phyloP scores from a whole-genome alignment of 495 filamentous ascomycete genomes.

The Penicillium macrosclerotiorum region DNA sequence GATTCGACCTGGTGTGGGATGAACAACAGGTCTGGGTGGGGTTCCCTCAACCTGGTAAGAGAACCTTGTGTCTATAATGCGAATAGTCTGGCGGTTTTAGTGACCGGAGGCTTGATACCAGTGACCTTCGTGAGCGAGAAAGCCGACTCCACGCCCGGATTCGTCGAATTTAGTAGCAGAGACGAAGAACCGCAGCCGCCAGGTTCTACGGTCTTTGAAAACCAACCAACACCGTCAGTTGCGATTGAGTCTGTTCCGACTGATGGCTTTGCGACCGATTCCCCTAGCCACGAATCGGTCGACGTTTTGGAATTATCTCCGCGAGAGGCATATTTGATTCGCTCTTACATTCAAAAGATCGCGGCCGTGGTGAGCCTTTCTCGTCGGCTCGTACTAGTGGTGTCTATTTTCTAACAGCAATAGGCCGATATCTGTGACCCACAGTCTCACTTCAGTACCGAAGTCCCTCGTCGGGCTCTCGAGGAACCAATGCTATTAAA shows the following conservation, averaged over 20 bases:
- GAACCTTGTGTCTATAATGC: not conserved
- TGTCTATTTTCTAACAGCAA: not conserved
- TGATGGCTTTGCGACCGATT: not conserved
- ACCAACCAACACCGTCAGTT: not conserved
- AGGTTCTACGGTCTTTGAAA: conserved; percentile 1
- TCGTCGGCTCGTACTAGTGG: not conserved
- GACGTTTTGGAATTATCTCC: conserved; percentile 16
- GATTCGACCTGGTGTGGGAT: conserved; percentile 37
- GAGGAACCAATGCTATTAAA: conserved; percentile 35
- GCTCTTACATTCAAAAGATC: conserved; percentile 34
- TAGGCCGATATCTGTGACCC: conserved; percentile 39
- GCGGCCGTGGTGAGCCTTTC: conserved; percentile 30
- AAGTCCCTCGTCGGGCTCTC: conserved; percentile 34
- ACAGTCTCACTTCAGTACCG: conserved; percentile 35
- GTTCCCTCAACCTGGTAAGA: conserved; percentile 29
- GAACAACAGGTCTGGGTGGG: conserved; percentile 34
- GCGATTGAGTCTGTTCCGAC: not conserved
- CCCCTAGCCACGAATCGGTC: not conserved
- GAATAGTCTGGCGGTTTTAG: too few relatives aligned
- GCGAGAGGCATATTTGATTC: conserved; percentile 34
- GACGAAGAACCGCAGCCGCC: not conserved
- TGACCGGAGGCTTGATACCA: not conserved
- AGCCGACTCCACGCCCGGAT: conserved; percentile 2
- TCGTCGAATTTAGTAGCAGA: not conserved
- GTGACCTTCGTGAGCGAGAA: conserved; percentile 35